Base-by-base conservation (phyloP, 2,329 filamentous ascomycete genomes). In the Aplosporella prunicola region DNA sequence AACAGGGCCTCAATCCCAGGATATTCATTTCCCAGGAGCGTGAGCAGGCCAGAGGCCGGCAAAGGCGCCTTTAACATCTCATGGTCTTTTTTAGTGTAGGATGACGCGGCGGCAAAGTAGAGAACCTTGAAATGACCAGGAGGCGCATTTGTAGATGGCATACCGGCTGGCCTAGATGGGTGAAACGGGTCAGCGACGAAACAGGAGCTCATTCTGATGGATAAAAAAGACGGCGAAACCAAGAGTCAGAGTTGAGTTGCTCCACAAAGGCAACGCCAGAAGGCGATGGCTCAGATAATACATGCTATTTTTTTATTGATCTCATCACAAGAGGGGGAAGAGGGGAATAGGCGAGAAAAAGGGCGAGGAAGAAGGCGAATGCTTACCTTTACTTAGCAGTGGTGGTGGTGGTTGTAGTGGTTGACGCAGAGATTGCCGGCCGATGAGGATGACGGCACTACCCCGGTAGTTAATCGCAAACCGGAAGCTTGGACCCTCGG, bases 51-150 rank as follows among this genome's bases (percentile, higher is more conserved):
- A 25, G 62, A 56, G 18, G 85, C 56, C 2, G 71, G 63, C 23
- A 88, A 56, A 23, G 83, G 82, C 9, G 82, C 82, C 2, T 73
- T 66, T 9, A 91, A 56, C 11, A 63, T 51, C 52, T 91, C 84
- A 43, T 67, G 65, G 42, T 78, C 69, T 52, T 76, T 82, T n/a
- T 67, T 66, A 1, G 84, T 86, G 57, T 73, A 83, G 20, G 79
- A 79, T 40, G 73, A 71, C 10, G 83, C 82, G 44, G 76, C 73
- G 41, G 84, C 85, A 62, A 93, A 93, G 63, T 89, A 93, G 39
- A 91, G 74, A 30, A 93, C 65, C 40, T 72, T 82, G 64, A 91
- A 93, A 47, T 83, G 72, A n/a, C 72, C 78, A 28, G 63, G 46
- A 1, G 76, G 74, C 9, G 72, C 59, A 43, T 68, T 72, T 0